Percentiles rank a stretch among this genome's conserved stretches.
Evolutionary conservation across 768 basidiomycete genomes (phyloP).

Genomic region (Lactarius trivialis): DNA sequence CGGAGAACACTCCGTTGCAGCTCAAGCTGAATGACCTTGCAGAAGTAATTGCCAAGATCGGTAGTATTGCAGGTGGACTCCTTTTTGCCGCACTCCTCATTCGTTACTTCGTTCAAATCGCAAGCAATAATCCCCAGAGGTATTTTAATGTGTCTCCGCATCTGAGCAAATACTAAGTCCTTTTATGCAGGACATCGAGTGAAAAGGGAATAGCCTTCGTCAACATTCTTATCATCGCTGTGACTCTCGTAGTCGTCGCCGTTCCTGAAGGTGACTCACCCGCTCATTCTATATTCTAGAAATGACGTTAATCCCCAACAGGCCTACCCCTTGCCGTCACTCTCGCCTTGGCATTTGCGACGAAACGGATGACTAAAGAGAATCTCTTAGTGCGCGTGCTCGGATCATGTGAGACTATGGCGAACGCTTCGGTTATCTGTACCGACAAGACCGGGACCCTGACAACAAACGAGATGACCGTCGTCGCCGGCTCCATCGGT

Average conservation of each 20-base stretch:
- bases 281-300: slow-evolving; percentile 10
- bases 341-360: slow-evolving; percentile 93
- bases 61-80: slow-evolving; percentile 70
- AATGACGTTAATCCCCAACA: slow-evolving; percentile 27
- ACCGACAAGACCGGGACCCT: slow-evolving; percentile 97
- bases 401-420: slow-evolving; percentile 98
- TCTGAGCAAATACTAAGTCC: not conserved
- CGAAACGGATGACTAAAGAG: slow-evolving; percentile 95
- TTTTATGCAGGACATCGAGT: slow-evolving; percentile 48
- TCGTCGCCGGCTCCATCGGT: slow-evolving; percentile 93
- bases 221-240: slow-evolving; percentile 89
- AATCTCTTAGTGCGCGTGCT: slow-evolving; percentile 94
- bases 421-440: slow-evolving; percentile 91
- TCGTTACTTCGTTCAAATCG: slow-evolving; percentile 88
- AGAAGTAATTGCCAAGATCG: slow-evolving; percentile 90
- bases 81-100: slow-evolving; percentile 87
- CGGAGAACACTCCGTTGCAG: slow-evolving; percentile 90
- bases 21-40: slow-evolving; percentile 91
- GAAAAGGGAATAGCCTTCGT: slow-evolving; percentile 88
- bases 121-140: slow-evolving; percentile 50
- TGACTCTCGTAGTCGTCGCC: slow-evolving; percentile 85
- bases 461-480: slow-evolving; percentile 91
- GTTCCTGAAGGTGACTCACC: slow-evolving; percentile 64
- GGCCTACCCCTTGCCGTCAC: slow-evolving; percentile 95
- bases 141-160: slow-evolving; percentile 24